phyloP scores from a whole-genome alignment of 2,329 filamentous ascomycete genomes.

The Ceratocystis lukuohia region DNA sequence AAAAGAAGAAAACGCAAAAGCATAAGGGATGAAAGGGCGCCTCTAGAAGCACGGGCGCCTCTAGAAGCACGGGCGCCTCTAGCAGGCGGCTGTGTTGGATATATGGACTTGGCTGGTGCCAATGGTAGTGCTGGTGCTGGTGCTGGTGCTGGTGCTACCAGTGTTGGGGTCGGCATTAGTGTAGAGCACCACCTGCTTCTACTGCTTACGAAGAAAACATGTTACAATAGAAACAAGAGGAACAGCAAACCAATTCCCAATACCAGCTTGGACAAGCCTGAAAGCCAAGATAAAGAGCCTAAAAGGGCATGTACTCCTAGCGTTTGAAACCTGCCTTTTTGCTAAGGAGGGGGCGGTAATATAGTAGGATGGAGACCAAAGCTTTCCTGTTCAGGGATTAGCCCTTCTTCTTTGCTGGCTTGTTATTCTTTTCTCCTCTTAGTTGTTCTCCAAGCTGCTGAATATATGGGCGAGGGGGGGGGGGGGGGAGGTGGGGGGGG shows the following conservation, averaged over 20 bases:
- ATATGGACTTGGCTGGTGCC: no score
- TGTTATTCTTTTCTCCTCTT: constrained; percentile 7
- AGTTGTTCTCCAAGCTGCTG: background rate
- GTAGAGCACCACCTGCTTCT: background rate
- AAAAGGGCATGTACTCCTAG: constrained; percentile 6
- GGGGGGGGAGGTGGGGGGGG: no score
- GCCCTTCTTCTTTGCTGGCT: background rate
- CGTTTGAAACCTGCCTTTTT: constrained; percentile 4
- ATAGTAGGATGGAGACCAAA: constrained; percentile 9
- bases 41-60: no score
- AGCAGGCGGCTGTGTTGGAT: no score
- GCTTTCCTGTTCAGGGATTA: background rate
- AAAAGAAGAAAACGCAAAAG: background rate
- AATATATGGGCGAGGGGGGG: background rate
- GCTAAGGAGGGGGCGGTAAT: constrained; percentile 7
- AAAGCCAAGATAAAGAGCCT: background rate
- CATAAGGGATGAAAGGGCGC: background rate
- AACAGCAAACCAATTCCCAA: background rate
- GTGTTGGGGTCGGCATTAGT: no score
- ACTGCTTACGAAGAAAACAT: background rate
- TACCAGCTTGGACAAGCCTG: background rate
- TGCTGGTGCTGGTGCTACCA: no score
- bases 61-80: no score
- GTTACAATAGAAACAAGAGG: background rate
- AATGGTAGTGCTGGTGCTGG: no score